Percentiles rank a stretch among this genome's conserved stretches.
Evolutionary conservation across 257 asterid genomes (phyloP).

Genomic region (Apocynum venetum): DNA sequence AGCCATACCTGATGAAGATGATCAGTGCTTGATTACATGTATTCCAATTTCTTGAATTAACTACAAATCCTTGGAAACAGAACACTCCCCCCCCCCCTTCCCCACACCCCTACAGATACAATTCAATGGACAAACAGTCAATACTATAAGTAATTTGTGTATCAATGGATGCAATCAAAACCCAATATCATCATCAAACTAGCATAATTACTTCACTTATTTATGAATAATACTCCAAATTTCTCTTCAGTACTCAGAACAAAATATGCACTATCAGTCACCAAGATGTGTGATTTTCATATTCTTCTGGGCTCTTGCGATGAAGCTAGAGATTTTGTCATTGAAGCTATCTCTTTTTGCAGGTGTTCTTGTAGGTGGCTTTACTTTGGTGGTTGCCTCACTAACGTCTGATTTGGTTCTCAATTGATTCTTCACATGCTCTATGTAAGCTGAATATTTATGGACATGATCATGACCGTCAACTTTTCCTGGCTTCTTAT

Average conservation of each 20-base stretch:
- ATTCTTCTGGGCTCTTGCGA: constrained; percentile 37
- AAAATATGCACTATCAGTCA: neutral
- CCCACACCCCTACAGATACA: neutral
- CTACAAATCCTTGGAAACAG: no score
- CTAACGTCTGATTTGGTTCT: constrained; percentile 28
- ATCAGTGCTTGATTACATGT: no score
- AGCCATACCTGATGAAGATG: no score
- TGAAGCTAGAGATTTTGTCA: constrained; percentile 37
- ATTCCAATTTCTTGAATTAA: no score
- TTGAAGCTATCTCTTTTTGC: constrained; percentile 51
- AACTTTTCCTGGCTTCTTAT: neutral
- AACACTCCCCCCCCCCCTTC: no score
- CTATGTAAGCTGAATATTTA: constrained; percentile 30
- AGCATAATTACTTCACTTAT: neutral
- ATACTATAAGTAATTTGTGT: no score
- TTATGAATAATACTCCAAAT: neutral
- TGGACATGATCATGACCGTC: neutral
- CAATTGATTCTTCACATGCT: constrained; percentile 31
- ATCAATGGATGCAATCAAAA: neutral
- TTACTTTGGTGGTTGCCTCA: constrained; percentile 3
- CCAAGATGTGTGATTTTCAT: constrained; percentile 35
- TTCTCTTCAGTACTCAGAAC: neutral
- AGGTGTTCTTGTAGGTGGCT: constrained; percentile 8
- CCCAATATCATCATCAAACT: neutral
- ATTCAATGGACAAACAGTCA: neutral